A percentile compares a stretch with the other conserved stretches of the same genome.
Evolutionary conservation across 2,329 filamentous ascomycete genomes (phyloP).

Genomic region (Colletotrichum abscissum): DNA sequence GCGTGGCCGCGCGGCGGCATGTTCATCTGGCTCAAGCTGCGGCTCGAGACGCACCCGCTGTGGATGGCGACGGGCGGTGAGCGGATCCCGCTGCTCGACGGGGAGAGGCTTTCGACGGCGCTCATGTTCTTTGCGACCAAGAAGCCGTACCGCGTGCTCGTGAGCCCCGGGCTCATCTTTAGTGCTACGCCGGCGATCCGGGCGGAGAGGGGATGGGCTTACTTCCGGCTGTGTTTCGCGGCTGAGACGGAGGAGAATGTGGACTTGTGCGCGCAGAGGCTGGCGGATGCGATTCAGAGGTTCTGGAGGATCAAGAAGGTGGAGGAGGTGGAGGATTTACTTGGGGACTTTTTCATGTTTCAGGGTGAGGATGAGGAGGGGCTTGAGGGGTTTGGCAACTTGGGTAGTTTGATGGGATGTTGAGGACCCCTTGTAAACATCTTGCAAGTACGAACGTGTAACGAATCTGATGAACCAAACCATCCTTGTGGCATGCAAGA

Average conservation of each 20-base stretch:
- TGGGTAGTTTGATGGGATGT: slow-evolving; percentile 41
- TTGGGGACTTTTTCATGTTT: slow-evolving; percentile 48
- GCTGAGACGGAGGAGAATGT: slow-evolving; percentile 80
- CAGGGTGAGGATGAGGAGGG: slow-evolving; percentile 33
- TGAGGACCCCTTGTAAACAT: not conserved
- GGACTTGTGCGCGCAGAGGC: slow-evolving; percentile 68
- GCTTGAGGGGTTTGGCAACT: slow-evolving; percentile 41
- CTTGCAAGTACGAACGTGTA: not conserved
- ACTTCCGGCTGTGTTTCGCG: slow-evolving; percentile 85
- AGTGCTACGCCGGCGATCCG: slow-evolving; percentile 71
- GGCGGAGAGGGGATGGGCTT: slow-evolving; percentile 73
- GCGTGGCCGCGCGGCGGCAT: slow-evolving; percentile 87
- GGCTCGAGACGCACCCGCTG: slow-evolving; percentile 80
- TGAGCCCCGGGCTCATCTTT: slow-evolving; percentile 80
- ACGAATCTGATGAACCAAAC: not conserved
- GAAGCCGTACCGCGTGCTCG: slow-evolving; percentile 76
- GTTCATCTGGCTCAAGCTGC: slow-evolving; percentile 86
- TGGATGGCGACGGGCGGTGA: slow-evolving; percentile 51
- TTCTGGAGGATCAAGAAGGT: slow-evolving; percentile 83
- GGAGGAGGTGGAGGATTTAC: slow-evolving; percentile 72
- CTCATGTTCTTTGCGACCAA: slow-evolving; percentile 79
- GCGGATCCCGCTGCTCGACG: slow-evolving; percentile 58
- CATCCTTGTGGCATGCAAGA: not conserved
- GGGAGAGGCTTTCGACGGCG: slow-evolving; percentile 68
- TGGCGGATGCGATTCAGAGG: slow-evolving; percentile 74